Conservation (phyloP, 257 asterid genomes). For the Solanum lycopersicoides region DNA sequence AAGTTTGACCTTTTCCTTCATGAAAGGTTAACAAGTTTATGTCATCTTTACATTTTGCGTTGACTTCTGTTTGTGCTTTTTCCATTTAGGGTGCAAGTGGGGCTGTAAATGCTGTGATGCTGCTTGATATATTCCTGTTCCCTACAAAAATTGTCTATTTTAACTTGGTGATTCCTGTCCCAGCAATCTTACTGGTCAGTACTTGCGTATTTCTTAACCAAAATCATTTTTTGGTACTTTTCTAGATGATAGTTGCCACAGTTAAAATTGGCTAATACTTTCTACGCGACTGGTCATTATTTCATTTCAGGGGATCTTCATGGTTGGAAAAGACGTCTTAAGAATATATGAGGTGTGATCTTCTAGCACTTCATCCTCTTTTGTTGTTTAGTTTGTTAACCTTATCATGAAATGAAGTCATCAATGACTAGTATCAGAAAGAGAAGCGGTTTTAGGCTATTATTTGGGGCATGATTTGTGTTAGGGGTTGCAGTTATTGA, state of each 20-base stretch:
- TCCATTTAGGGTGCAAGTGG: conserved; percentile 87
- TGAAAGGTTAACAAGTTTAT: neutral
- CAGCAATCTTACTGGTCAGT: conserved; percentile 67
- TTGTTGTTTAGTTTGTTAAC: neutral
- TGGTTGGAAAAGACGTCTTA: conserved; percentile 53
- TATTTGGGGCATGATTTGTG: neutral
- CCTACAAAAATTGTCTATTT: conserved; percentile 52
- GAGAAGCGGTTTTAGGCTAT: neutral
- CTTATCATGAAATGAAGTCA: neutral
- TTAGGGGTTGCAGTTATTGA: neutral
- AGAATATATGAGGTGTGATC: conserved; percentile 54
- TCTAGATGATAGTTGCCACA: neutral
- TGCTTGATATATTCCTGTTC: conserved; percentile 73
- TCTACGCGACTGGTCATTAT: neutral
- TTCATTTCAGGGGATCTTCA: conserved; percentile 54
- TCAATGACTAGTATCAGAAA: neutral
- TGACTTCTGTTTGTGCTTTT: neutral
- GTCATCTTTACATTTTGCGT: neutral
- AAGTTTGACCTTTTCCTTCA: neutral
- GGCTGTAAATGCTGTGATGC: conserved; percentile 88
- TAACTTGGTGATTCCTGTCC: conserved; percentile 64
- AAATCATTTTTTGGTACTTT: neutral
- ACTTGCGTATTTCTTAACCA: neutral
- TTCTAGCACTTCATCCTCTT: neutral
- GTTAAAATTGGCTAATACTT: neutral